Evolutionary conservation across 768 basidiomycete genomes (phyloP).

Genomic region (Boletus huronensis): DNA sequence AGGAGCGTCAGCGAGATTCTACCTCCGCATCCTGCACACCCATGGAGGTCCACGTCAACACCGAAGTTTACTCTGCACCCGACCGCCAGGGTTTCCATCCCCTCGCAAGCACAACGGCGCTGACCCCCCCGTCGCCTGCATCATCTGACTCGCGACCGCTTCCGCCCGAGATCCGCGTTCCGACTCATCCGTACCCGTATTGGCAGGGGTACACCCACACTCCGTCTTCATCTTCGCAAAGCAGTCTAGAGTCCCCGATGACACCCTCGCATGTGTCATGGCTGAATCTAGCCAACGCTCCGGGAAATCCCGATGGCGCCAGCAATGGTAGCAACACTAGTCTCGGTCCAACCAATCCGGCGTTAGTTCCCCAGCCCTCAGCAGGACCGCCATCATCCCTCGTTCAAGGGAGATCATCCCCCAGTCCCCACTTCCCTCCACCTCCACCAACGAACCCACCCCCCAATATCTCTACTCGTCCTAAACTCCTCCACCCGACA

Average conservation of each 20-base stretch:
- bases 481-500: slow-evolving; percentile 31
- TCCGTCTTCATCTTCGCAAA: slow-evolving; percentile 29
- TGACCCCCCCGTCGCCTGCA: slow-evolving; percentile 18
- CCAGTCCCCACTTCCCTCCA: slow-evolving; percentile 33
- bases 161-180: slow-evolving; percentile 33
- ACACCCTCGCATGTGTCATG: slow-evolving; percentile 42
- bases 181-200: slow-evolving; percentile 33
- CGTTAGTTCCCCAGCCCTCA: not conserved
- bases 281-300: slow-evolving; percentile 21
- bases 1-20: slow-evolving; percentile 20
- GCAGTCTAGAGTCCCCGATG: slow-evolving; percentile 31
- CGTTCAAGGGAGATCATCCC: slow-evolving; percentile 21
- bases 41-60: slow-evolving; percentile 29
- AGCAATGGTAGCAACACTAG: slow-evolving; percentile 6
- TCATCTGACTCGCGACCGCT: slow-evolving; percentile 20
- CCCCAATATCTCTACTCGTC: slow-evolving; percentile 24
- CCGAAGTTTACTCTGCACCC: slow-evolving; percentile 26
- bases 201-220: slow-evolving; percentile 33
- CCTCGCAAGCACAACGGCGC: slow-evolving; percentile 18
- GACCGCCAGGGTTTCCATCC: slow-evolving; percentile 17
- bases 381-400: slow-evolving; percentile 13
- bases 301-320: slow-evolving; percentile 6
- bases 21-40: not conserved
- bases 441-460: slow-evolving; percentile 32
- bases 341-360: not conserved